Evolutionary conservation across 169 alveolate species (phyloP), one percentile per base, ranked within the genome.

Genomic region (Plasmodium vivax): DNA sequence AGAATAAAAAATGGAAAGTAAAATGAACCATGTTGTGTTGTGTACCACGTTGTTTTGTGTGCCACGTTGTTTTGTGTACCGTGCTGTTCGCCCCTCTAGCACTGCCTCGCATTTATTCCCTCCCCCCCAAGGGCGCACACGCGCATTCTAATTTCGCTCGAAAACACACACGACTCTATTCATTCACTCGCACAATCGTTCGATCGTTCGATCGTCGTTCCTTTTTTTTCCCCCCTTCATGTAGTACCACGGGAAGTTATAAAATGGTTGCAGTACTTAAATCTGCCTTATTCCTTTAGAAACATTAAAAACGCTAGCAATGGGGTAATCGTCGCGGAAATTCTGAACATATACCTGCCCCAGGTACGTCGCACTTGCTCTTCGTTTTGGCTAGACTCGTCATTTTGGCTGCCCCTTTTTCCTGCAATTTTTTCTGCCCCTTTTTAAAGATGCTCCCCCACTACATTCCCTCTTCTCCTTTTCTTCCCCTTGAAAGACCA

Each of bases 281-380:
- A 88, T 79, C 54, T 88, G 51, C 72, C 94, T 30, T 80, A 88
- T 62, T 88, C 94, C 27, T 81, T 88, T 80, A 88, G 51, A 88
- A 88, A 73, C 23, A 77, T 88, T n/a, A 88, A 88, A 88, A 88
- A 43, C 82, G 94, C 94, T 19, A 88, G 94, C 74, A 88, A 88
- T 88, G 94, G 94, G 12, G 80, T 88, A 79, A 56, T 88, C 30
- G 54, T 88, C 73, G 41, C 91, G 36, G 94, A 88, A 88, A 88
- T 88, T 71, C 58, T 88, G 68, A 88, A 88, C 83, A 80, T 54
- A 80, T 88, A 88, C 19, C 80, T 88, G 43, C 94, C 94, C 9
- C 88, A 88, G 54, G 94, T 88, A 88, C 47, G 56, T 77, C 56
- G 7, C 71, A n/a, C 41, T 75, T n/a, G 1, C 9, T n/a, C 23